Percentiles rank a stretch among this genome's conserved stretches.
These are phyloP conservation scores for Ceratopteris richardii DNA, from an alignment of 75 land plant genomes.

Conservation along the genomic window DNA sequence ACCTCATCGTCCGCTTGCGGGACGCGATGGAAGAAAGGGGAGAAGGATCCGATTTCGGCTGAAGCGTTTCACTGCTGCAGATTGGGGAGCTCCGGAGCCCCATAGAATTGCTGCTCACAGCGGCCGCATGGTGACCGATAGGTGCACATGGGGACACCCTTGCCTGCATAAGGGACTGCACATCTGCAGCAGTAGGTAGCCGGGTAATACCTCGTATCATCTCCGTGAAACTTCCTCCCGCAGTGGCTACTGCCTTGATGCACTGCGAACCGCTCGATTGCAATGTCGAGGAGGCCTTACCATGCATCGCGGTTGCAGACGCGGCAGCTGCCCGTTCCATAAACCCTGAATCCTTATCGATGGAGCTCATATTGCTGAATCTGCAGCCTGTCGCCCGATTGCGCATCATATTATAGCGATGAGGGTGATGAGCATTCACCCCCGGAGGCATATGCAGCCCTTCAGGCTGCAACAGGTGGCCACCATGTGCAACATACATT, in stretches of 20 bases:
- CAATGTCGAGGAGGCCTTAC: too few relatives aligned
- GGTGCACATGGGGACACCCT: too few relatives aligned
- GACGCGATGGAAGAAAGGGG: too few relatives aligned
- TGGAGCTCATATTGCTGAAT: background rate
- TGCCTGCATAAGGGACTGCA: conserved; percentile 3
- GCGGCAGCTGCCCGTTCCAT: conserved; percentile 1
- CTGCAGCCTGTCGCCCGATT: background rate
- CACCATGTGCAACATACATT: background rate
- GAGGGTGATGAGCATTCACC: background rate
- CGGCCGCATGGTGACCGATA: too few relatives aligned
- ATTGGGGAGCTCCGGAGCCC: too few relatives aligned
- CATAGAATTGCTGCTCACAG: too few relatives aligned
- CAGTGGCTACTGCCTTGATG: too few relatives aligned
- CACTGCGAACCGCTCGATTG: too few relatives aligned
- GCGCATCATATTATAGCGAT: background rate
- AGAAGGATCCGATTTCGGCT: too few relatives aligned
- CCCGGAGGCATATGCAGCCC: too few relatives aligned
- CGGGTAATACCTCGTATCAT: conserved; percentile 7
- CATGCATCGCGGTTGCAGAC: background rate
- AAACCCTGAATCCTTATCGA: background rate
- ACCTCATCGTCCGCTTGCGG: too few relatives aligned
- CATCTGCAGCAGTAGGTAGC: conserved; percentile 2
- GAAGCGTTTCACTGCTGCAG: too few relatives aligned
- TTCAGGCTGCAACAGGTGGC: background rate
- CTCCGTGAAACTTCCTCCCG: conserved; percentile 4